Conservation (phyloP, 2,329 filamentous ascomycete species). For the Domatiomyces globalis region DNA sequence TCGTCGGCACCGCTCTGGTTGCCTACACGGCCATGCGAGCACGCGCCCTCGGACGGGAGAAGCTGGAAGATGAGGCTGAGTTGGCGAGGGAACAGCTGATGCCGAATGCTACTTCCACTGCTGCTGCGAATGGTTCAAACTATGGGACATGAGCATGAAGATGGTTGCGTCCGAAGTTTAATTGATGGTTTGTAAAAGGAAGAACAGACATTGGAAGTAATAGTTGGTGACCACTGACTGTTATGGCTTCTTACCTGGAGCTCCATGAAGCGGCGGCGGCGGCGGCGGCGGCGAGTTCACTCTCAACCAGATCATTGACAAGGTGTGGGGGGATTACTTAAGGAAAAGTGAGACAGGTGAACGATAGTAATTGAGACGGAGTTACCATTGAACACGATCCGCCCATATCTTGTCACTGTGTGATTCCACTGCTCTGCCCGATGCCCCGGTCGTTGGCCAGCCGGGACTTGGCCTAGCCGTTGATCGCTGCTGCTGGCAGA, state of each 20-base stretch:
- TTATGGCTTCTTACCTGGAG: no score
- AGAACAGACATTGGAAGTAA: no score
- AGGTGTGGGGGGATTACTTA: no score
- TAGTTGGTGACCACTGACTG: no score
- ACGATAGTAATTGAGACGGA: neutral
- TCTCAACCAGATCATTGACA: no score
- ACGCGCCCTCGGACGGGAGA: conserved; percentile 18
- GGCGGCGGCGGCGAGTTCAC: no score
- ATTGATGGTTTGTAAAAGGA: no score
- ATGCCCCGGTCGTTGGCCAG: no score
- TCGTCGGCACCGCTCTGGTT: conserved; percentile 53
- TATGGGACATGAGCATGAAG: conserved; percentile 12
- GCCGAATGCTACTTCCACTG: conserved; percentile 4
- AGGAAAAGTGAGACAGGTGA: neutral
- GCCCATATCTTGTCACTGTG: neutral
- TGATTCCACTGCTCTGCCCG: neutral
- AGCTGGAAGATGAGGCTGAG: conserved; percentile 19
- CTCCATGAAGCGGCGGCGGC: no score
- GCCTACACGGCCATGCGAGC: conserved; percentile 42
- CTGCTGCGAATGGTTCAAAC: conserved; percentile 7
- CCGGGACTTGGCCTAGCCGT: neutral
- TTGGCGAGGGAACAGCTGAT: conserved; percentile 15
- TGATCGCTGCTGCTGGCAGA: neutral
- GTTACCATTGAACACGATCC: neutral
- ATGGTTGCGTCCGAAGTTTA: no score